These are phyloP conservation scores for Mimosa pudica DNA, from an alignment of 306 rosid genomes.

Conservation along the genomic window DNA sequence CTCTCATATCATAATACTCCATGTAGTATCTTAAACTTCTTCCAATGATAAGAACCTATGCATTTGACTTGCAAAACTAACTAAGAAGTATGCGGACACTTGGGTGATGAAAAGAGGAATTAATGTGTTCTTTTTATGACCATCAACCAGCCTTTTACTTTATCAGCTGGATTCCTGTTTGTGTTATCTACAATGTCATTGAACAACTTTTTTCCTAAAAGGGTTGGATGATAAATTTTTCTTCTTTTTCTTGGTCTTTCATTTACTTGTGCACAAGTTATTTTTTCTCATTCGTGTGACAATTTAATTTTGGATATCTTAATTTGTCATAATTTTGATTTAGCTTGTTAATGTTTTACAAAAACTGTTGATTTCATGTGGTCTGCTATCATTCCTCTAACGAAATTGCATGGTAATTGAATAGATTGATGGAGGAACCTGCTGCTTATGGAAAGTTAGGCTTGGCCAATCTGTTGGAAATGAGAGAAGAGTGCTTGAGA, in stretches of 20 bases:
- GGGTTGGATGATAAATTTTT: background rate
- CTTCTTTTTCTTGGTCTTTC: background rate
- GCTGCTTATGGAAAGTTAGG: constrained; percentile 95
- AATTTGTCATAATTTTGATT: constrained; percentile 17
- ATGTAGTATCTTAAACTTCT: no score
- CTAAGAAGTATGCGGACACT: no score
- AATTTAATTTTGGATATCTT: background rate
- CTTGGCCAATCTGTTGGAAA: constrained; percentile 89
- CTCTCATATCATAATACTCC: no score
- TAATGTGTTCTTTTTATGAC: no score
- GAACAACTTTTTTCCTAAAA: background rate
- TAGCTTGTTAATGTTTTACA: background rate
- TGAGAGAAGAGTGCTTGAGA: constrained; percentile 99
- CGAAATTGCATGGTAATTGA: constrained; percentile 32
- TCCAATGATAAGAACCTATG: no score
- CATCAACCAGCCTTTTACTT: no score
- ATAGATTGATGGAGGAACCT: constrained; percentile 98
- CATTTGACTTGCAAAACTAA: no score
- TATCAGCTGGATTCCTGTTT: background rate
- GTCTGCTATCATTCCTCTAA: constrained; percentile 15
- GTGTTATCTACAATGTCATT: background rate
- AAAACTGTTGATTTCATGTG: constrained; percentile 17
- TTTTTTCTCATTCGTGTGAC: background rate
- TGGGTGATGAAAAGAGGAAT: no score
- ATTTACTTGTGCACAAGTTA: background rate